These are phyloP conservation scores for Pinus taeda DNA, from an alignment of 75 land plant species.

Conservation along the genomic window DNA sequence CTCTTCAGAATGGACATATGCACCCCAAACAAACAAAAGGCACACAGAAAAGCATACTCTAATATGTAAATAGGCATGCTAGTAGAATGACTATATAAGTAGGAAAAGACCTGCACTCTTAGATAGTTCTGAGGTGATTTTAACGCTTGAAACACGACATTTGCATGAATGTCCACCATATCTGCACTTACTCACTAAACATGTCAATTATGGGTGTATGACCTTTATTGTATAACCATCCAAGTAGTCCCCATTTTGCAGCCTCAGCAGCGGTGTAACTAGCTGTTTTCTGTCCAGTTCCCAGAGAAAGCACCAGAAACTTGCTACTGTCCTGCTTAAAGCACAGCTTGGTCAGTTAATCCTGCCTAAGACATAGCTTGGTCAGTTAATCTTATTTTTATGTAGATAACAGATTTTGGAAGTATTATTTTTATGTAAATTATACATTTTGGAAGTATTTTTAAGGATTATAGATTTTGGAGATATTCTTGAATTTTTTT, in stretches of 20 bases:
- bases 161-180: conserved; percentile 20
- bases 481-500: too few relatives aligned
- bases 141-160: conserved; percentile 13
- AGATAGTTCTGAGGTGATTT: conserved; percentile 13
- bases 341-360: background rate
- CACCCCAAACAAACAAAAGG: too few relatives aligned
- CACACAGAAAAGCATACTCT: background rate
- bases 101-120: conserved; percentile 12
- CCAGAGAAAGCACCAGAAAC: conserved; percentile 33
- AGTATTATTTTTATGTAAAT: background rate
- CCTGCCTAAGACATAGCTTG: too few relatives aligned
- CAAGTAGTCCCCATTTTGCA: conserved; percentile 27
- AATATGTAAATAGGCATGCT: background rate
- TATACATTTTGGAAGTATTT: too few relatives aligned
- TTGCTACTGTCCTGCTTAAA: background rate
- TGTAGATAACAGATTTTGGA: too few relatives aligned
- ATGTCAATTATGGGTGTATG: conserved; percentile 16
- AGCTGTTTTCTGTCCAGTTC: conserved; percentile 20
- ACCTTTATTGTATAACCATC: conserved; percentile 15
- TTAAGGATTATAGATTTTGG: too few relatives aligned
- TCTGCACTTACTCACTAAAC: conserved; percentile 22
- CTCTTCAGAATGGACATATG: background rate
- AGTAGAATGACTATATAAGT: too few relatives aligned
- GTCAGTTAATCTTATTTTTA: too few relatives aligned
- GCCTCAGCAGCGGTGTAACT: conserved; percentile 22